A percentile compares a stretch with the other conserved stretches of the same genome.
Conservation (phyloP, 352 stramenopile genomes). For the Phytophthora parvispora region DNA sequence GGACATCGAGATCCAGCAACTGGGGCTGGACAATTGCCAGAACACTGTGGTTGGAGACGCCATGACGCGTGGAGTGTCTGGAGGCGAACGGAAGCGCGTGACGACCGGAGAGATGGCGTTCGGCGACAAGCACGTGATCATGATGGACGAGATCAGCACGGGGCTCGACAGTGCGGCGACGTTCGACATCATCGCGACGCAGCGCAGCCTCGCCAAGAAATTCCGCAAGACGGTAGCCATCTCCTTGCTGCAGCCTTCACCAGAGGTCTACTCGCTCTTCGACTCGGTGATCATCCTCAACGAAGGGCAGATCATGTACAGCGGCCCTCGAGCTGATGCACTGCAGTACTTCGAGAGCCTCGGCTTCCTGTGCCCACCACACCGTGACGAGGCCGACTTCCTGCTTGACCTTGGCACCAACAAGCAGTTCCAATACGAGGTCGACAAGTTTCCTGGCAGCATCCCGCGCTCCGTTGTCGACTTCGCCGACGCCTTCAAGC, state of each 20-base stretch:
- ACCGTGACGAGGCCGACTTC: slow-evolving; percentile 93
- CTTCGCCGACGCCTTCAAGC: slow-evolving; percentile 57
- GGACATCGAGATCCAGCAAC: slow-evolving; percentile 13
- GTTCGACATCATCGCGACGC: slow-evolving; percentile 88
- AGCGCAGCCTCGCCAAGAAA: slow-evolving; percentile 57
- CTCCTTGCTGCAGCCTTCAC: slow-evolving; percentile 58
- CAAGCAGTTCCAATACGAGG: slow-evolving; percentile 44
- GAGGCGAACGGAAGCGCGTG: slow-evolving; percentile 68
- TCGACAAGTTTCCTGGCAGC: no score
- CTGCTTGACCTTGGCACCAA: slow-evolving; percentile 70
- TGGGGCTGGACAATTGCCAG: slow-evolving; percentile 27
- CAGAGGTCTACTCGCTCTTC: slow-evolving; percentile 55
- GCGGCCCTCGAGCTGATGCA: slow-evolving; percentile 18
- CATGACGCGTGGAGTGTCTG: slow-evolving; percentile 60
- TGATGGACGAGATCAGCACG: slow-evolving; percentile 94
- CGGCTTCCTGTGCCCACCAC: slow-evolving; percentile 33
- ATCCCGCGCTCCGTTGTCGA: slow-evolving; percentile 27
- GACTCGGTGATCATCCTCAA: slow-evolving; percentile 72
- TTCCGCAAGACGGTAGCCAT: slow-evolving; percentile 61
- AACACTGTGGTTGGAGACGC: slow-evolving; percentile 60
- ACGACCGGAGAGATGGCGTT: slow-evolving; percentile 85
- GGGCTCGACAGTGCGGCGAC: slow-evolving; percentile 93
- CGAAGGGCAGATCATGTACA: slow-evolving; percentile 85
- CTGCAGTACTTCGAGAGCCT: slow-evolving; percentile 18
- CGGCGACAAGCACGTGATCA: slow-evolving; percentile 58